Percentiles rank a stretch among this genome's conserved stretches.
Evolutionary conservation across 495 filamentous ascomycete species (phyloP).

Genomic region (Penicillium longicatenatum): DNA sequence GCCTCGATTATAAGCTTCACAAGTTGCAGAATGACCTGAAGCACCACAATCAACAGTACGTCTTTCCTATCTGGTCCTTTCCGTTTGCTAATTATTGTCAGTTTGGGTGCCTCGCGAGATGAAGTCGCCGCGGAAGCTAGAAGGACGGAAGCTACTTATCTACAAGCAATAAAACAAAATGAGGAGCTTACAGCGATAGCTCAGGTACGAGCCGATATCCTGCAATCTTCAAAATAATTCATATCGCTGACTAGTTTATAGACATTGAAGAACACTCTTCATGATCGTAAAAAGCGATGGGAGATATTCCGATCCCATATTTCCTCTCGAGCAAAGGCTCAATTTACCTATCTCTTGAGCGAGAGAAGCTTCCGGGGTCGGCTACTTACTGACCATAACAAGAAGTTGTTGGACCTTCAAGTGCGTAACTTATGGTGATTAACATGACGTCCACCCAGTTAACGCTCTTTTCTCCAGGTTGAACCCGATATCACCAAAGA

Average conservation of each 20-base stretch:
- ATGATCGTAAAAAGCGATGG: slow-evolving; percentile 74
- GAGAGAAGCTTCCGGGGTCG: slow-evolving; percentile 86
- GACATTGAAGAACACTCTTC: slow-evolving; percentile 65
- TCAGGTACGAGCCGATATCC: slow-evolving; percentile 38
- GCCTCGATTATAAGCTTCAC: slow-evolving; percentile 64
- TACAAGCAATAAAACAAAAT: slow-evolving; percentile 48
- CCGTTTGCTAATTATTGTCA: slow-evolving; percentile 30
- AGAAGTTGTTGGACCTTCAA: slow-evolving; percentile 72
- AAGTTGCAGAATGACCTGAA: slow-evolving; percentile 58
- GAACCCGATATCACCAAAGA: slow-evolving; percentile 77
- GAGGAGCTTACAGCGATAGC: slow-evolving; percentile 54
- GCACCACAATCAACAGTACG: slow-evolving; percentile 51
- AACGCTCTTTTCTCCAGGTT: slow-evolving; percentile 41
- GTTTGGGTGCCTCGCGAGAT: slow-evolving; percentile 67
- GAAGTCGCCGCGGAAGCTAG: slow-evolving; percentile 58
- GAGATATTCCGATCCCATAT: slow-evolving; percentile 79
- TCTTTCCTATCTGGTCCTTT: slow-evolving; percentile 8
- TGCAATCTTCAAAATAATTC: background rate
- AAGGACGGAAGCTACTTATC: slow-evolving; percentile 43
- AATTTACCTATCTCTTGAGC: slow-evolving; percentile 84
- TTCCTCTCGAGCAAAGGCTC: slow-evolving; percentile 76
- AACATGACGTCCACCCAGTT: background rate
- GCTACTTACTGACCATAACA: slow-evolving; percentile 73
- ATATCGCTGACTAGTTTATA: slow-evolving; percentile 19
- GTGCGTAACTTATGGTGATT: slow-evolving; percentile 40